Percentiles rank a stretch among this genome's conserved stretches.
Evolutionary conservation across 257 asterid genomes (phyloP).

Genomic region (Primulina huaijiensis): DNA sequence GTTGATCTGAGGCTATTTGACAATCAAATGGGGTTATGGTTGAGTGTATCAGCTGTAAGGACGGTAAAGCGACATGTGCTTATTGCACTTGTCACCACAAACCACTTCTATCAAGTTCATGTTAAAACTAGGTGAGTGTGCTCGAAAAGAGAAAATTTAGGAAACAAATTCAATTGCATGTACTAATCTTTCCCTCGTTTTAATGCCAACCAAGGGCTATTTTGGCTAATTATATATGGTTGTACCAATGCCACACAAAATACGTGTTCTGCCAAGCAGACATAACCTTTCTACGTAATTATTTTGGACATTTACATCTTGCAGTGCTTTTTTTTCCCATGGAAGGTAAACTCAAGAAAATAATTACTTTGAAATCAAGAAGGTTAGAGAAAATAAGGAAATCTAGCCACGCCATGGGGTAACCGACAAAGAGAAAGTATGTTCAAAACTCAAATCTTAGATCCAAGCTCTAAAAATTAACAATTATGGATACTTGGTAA

Average conservation of each 20-base stretch:
- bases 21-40: no score
- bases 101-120: background rate
- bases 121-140: background rate
- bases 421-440: background rate
- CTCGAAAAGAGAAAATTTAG: background rate
- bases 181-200: background rate
- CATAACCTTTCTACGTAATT: background rate
- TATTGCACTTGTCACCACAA: background rate
- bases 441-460: background rate
- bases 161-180: background rate
- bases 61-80: no score
- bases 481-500: background rate
- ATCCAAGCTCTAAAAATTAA: background rate
- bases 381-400: slow-evolving; percentile 5
- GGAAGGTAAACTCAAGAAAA: slow-evolving; percentile 5
- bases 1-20: no score
- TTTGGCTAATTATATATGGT: background rate
- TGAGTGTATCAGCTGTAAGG: no score
- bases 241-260: background rate
- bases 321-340: background rate
- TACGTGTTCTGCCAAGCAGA: background rate
- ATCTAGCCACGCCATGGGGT: background rate
- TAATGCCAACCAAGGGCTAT: background rate
- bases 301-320: slow-evolving; percentile 1
- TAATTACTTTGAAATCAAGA: background rate